Base-by-base conservation (phyloP, 2,329 filamentous ascomycete genomes). In the Xylaria digitata region DNA sequence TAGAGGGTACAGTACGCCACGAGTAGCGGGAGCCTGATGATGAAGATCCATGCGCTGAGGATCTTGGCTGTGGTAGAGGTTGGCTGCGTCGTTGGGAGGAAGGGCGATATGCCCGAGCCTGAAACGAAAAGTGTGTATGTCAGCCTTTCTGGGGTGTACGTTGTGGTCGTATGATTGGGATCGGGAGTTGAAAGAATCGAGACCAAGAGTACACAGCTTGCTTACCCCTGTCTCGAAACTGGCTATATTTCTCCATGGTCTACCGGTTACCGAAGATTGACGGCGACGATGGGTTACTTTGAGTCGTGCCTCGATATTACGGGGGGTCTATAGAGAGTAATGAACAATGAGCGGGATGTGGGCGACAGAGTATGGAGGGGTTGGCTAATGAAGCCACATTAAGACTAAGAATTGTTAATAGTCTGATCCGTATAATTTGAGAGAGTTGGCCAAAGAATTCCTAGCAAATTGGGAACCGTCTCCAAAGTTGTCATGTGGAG, bases 21-120 rank as follows among this genome's bases (percentile, higher is more conserved):
- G 77, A 97, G 90, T 63, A 97, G 79, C 1, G 94, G 92, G 6
- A 97, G 84, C 63, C 95, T 92, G 75, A 96, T 83, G 78, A 89
- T 82, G 82, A 97, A 97, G 73, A 98, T 84, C 77, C 91, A 85
- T 65, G 88, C 75, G 74, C 92, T 88, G 62, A 92, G 77, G 19
- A 92, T 83, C 17, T 88, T 84, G 71, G 88, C 87, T 67, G 92
- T 78, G 65, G 86, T 80, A 11, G 90, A 86, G 26, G 89, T 82
- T 54, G 89, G 87, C 6, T 90, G 87, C 19, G 89, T 86, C 62
- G 94, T 87, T 17, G 96, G 94, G 69, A 98, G 90, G 83, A 99
- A 99, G 65, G 96, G 96, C 71, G 96, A 93, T 78, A 99, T 96
- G 75, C 96, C 95, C 72, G 96, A 97, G 72, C 94, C 95, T 98